phyloP scores from a whole-genome alignment of 2,329 filamentous ascomycete species.

The Chrysoporthe deuterocubensis region DNA sequence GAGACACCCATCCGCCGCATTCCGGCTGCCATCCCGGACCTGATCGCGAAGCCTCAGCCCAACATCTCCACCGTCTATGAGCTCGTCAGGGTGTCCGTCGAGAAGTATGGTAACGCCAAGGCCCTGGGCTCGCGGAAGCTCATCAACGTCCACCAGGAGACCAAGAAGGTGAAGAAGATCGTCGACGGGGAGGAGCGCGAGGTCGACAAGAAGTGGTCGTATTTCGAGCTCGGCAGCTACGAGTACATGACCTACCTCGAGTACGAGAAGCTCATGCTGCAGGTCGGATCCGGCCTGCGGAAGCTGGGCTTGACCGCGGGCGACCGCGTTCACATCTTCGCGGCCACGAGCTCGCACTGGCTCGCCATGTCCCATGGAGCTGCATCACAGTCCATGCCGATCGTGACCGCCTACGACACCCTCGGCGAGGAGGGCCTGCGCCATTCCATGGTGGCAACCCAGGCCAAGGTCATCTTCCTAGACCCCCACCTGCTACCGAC shows the following conservation, averaged over 20 bases:
- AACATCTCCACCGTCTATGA: slow-evolving; percentile 77
- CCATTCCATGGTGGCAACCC: slow-evolving; percentile 74
- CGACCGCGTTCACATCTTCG: slow-evolving; percentile 80
- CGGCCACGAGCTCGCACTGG: slow-evolving; percentile 68
- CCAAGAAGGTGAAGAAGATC: slow-evolving; percentile 88
- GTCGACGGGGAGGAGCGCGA: slow-evolving; percentile 79
- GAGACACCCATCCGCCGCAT: slow-evolving; percentile 77
- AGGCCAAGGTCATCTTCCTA: slow-evolving; percentile 72
- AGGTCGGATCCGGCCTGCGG: slow-evolving; percentile 72
- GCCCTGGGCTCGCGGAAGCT: slow-evolving; percentile 73
- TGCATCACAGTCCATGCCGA: slow-evolving; percentile 77
- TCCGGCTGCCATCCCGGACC: slow-evolving; percentile 62
- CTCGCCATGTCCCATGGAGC: slow-evolving; percentile 55
- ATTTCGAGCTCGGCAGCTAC: slow-evolving; percentile 82
- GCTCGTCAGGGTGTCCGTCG: slow-evolving; percentile 70
- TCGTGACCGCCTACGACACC: slow-evolving; percentile 84
- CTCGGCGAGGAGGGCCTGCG: slow-evolving; percentile 75
- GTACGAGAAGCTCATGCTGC: slow-evolving; percentile 71
- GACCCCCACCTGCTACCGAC: slow-evolving; percentile 72
- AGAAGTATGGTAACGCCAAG: slow-evolving; percentile 67
- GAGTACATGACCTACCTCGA: slow-evolving; percentile 77
- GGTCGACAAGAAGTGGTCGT: slow-evolving; percentile 86
- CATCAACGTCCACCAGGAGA: slow-evolving; percentile 77
- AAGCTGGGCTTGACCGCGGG: slow-evolving; percentile 71
- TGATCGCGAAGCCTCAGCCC: slow-evolving; percentile 63